Evolutionary conservation across 495 filamentous ascomycete genomes (phyloP).

Genomic region (Xylaria palmicola): DNA sequence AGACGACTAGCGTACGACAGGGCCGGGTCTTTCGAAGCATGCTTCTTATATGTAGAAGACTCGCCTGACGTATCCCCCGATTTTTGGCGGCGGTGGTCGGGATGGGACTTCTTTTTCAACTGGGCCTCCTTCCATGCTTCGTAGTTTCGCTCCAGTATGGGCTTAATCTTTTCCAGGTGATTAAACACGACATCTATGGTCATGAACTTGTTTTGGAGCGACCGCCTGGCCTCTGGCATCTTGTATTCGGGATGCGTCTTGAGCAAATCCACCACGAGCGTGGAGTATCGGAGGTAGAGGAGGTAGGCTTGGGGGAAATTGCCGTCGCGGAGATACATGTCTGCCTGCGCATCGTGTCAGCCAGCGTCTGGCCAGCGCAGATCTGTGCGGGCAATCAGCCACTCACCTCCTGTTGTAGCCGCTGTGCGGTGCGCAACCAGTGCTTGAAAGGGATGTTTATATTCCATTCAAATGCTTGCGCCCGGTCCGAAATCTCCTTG

Average conservation of each 20-base stretch:
- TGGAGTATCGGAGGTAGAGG: slow-evolving; percentile 77
- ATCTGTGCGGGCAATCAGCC: too few species aligned
- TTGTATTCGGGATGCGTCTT: slow-evolving; percentile 65
- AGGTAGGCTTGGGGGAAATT: slow-evolving; percentile 86
- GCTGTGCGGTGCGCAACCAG: slow-evolving; percentile 80
- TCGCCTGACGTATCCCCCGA: slow-evolving; percentile 8
- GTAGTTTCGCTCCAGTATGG: slow-evolving; percentile 35
- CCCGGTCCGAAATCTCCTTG: slow-evolving; percentile 67
- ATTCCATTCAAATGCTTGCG: slow-evolving; percentile 78
- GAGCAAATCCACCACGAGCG: slow-evolving; percentile 63
- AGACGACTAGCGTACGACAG: slow-evolving; percentile 42
- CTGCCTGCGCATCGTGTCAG: slow-evolving; percentile 33
- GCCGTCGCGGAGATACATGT: slow-evolving; percentile 79
- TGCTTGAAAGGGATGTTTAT: slow-evolving; percentile 66
- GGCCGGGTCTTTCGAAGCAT: slow-evolving; percentile 48
- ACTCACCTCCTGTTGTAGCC: slow-evolving; percentile 72
- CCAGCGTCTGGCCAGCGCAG: background rate
- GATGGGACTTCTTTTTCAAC: slow-evolving; percentile 15
- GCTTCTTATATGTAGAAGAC: slow-evolving; percentile 28
- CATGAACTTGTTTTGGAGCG: slow-evolving; percentile 28
- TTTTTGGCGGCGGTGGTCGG: slow-evolving; percentile 8
- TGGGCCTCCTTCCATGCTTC: slow-evolving; percentile 31
- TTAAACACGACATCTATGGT: slow-evolving; percentile 34
- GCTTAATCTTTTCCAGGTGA: slow-evolving; percentile 58
- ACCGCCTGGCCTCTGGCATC: slow-evolving; percentile 38